Evolutionary conservation across 1,284 basidiomycete species (phyloP).

Genomic region (Moesziomyces sp.): DNA sequence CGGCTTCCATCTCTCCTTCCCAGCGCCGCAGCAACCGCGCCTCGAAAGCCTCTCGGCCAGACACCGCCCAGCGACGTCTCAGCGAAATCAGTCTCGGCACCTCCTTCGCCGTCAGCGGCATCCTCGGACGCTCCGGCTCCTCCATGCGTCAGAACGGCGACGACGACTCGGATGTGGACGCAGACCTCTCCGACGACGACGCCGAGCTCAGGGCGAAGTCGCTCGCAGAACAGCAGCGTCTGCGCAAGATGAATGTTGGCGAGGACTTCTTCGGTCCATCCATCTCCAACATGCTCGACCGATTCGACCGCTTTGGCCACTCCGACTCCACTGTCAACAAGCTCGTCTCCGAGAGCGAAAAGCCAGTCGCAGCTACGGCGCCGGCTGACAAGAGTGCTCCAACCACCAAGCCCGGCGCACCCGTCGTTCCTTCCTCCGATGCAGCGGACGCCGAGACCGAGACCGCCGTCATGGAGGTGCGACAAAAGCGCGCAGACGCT

Average conservation of each 20-base stretch:
- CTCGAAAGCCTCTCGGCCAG: slow-evolving; percentile 30
- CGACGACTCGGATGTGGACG: slow-evolving; percentile 47
- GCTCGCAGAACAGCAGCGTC: slow-evolving; percentile 58
- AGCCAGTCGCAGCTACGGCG: not conserved
- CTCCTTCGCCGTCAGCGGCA: slow-evolving; percentile 54
- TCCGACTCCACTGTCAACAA: slow-evolving; percentile 42
- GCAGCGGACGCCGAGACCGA: slow-evolving; percentile 34
- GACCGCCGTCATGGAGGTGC: slow-evolving; percentile 48
- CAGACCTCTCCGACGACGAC: slow-evolving; percentile 48
- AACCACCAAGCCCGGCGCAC: not conserved
- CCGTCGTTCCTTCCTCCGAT: not conserved
- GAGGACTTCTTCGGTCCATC: slow-evolving; percentile 63
- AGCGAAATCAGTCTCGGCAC: slow-evolving; percentile 58
- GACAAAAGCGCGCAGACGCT: slow-evolving; percentile 47
- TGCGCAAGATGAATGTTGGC: slow-evolving; percentile 60
- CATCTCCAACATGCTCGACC: slow-evolving; percentile 49
- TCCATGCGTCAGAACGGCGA: slow-evolving; percentile 27
- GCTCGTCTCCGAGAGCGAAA: slow-evolving; percentile 14
- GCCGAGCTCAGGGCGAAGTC: slow-evolving; percentile 51
- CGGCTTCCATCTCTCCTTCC: slow-evolving; percentile 25
- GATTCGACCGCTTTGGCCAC: slow-evolving; percentile 48
- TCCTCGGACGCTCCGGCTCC: slow-evolving; percentile 29
- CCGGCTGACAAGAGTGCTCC: not conserved
- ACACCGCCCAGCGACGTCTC: slow-evolving; percentile 44
- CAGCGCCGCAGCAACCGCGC: slow-evolving; percentile 28